phyloP scores from a whole-genome alignment of 2,329 filamentous ascomycete species.

The Trichoderma afroharzianum region DNA sequence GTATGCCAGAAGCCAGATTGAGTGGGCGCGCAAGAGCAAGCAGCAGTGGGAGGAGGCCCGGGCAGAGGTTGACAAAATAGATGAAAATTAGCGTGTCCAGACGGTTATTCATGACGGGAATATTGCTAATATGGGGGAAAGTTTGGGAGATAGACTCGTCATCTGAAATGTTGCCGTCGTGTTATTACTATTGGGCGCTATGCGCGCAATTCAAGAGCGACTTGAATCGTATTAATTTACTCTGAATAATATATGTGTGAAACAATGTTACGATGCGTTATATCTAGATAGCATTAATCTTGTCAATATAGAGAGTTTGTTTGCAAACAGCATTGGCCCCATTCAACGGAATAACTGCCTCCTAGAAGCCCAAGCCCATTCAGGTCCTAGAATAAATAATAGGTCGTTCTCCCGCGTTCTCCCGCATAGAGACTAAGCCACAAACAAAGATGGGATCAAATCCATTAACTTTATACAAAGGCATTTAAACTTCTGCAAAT shows the following conservation, averaged over 20 bases:
- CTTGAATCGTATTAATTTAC: neutral
- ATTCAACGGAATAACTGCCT: neutral
- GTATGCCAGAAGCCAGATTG: slow-evolving; percentile 87
- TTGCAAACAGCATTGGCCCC: neutral
- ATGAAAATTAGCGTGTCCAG: slow-evolving; percentile 45
- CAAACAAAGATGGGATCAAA: neutral
- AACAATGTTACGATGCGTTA: neutral
- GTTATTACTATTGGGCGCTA: neutral
- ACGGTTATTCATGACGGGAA: neutral
- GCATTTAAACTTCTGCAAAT: neutral
- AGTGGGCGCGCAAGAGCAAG: slow-evolving; percentile 87
- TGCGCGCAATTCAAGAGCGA: neutral
- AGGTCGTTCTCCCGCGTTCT: neutral
- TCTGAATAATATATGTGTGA: slow-evolving; percentile 1
- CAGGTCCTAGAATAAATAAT: neutral
- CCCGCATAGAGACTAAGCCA: neutral
- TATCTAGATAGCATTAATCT: slow-evolving; percentile 5
- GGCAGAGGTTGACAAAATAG: slow-evolving; percentile 84
- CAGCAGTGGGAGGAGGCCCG: slow-evolving; percentile 91
- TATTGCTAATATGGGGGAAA: neutral
- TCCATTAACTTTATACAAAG: neutral
- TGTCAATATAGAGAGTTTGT: neutral
- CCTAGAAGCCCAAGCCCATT: neutral
- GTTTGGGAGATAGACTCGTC: neutral
- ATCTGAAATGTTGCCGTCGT: neutral